Percentiles rank a stretch among this genome's conserved stretches.
Evolutionary conservation across 139 green algal genomes (phyloP).

Genomic region (Coelastrella sp.): DNA sequence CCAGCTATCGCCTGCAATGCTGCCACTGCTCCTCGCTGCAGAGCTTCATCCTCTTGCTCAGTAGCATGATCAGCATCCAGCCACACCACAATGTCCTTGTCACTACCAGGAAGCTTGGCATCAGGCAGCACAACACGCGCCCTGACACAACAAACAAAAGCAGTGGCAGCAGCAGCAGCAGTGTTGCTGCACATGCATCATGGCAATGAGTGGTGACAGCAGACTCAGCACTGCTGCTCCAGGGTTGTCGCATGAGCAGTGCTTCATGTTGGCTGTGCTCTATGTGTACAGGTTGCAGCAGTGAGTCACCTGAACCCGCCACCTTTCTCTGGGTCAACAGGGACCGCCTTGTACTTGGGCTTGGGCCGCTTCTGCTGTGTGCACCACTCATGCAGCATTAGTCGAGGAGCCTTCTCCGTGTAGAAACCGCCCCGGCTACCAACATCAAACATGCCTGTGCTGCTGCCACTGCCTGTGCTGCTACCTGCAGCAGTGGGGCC

Average conservation of each 20-base stretch:
- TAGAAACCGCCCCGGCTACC: conserved; percentile 76
- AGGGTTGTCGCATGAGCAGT: too few relatives aligned
- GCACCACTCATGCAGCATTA: conserved; percentile 85
- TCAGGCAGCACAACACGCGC: conserved; percentile 79
- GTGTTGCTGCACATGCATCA: background rate
- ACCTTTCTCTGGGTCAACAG: background rate
- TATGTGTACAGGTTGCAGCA: too few relatives aligned
- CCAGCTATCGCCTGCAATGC: conserved; percentile 74
- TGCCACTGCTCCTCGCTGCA: conserved; percentile 77
- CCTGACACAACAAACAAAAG: background rate
- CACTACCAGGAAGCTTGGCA: conserved; percentile 57
- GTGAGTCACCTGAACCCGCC: conserved; percentile 12
- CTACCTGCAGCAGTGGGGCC: background rate
- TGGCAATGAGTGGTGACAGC: background rate
- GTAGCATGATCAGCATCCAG: conserved; percentile 63
- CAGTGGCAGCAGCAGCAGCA: background rate
- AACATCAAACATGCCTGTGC: conserved; percentile 73
- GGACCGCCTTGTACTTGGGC: conserved; percentile 63
- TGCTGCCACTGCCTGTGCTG: background rate
- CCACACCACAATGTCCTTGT: conserved; percentile 84
- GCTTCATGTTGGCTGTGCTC: too few relatives aligned
- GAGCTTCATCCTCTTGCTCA: conserved; percentile 54
- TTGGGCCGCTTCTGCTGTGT: conserved; percentile 69
- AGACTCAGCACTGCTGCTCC: background rate
- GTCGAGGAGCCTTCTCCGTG: conserved; percentile 81